These are phyloP conservation scores for Diaporthe vexans DNA, from an alignment of 2,329 filamentous ascomycete genomes.

Conservation along the genomic window DNA sequence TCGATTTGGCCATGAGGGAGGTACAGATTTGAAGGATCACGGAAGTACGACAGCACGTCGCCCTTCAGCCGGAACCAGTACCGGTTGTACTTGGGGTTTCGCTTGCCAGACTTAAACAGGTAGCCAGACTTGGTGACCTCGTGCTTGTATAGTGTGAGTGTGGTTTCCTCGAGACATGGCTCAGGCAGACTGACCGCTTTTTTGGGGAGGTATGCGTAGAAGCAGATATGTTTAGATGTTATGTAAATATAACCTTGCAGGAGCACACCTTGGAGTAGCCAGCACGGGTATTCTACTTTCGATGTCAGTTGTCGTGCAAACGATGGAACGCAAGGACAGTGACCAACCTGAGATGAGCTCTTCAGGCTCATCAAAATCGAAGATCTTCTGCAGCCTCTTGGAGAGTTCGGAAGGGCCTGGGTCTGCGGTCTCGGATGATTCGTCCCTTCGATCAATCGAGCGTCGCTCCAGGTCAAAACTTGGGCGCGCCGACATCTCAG, in stretches of 20 bases:
- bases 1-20: conserved; percentile 95
- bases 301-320: conserved; percentile 41
- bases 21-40: conserved; percentile 86
- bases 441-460: conserved; percentile 56
- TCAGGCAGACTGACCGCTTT: conserved; percentile 74
- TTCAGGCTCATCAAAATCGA: conserved; percentile 84
- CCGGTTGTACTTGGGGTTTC: conserved; percentile 87
- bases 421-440: conserved; percentile 51
- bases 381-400: conserved; percentile 83
- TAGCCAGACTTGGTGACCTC: conserved; percentile 88
- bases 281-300: conserved; percentile 86
- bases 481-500: conserved; percentile 71
- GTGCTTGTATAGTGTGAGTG: conserved; percentile 62
- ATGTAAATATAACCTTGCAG: conserved; percentile 97
- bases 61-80: conserved; percentile 96
- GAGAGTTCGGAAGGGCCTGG: conserved; percentile 72
- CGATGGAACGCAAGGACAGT: background rate
- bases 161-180: conserved; percentile 1
- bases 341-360: conserved; percentile 81
- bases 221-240: conserved; percentile 92
- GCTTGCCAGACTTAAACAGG: conserved; percentile 87
- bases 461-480: conserved; percentile 68
- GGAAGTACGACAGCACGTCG: conserved; percentile 92
- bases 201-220: conserved; percentile 97
- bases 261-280: conserved; percentile 90